Evolutionary conservation across 108 stramenopile genomes (phyloP), one percentile per base, ranked within the genome.

Genomic region (Cyclostephanos tholiformis): DNA sequence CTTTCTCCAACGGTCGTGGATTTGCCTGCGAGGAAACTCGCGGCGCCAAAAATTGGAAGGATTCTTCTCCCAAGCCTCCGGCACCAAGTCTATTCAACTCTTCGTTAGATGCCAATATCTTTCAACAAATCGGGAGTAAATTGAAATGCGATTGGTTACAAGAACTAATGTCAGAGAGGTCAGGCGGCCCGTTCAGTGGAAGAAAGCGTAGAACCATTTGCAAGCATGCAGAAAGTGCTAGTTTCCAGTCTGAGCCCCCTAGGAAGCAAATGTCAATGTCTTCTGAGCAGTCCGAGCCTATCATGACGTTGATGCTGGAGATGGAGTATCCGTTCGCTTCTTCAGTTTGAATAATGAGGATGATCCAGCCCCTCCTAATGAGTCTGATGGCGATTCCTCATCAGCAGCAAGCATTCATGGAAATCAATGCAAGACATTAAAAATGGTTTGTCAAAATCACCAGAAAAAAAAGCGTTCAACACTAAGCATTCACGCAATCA

Each of bases 271-370:
- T 56, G 39, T 36, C 56, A 12, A 39, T 17, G 39, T 58, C 65
- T 39, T 48, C 67, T 44, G 63, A 65, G 27, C 41, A 44, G 4
- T 69, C 62, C 14, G 59, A 64, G 35, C 62, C 50, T 19, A 65
- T 16, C 32, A 52, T 46, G 19, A 44, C 65, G 1, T 58, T 56
- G 30, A 67, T 71, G 17, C 65, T 71, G 65, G 65, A 67, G 14
- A 49, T 44, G 41, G 72, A 80, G 27, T 80, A 72, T 71, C 79
- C 79, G 8, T 80, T 73, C 51, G 22, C 73, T 73, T 62, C 44
- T 20, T 69, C 38, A 62, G 61, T 62, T 38, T 38, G 26, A 51
- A 67, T 17, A 13, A 23, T 39, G 20, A 4, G 19, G 25, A 52
- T 19, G 43, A 65, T 23, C 22, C 76, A 46, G 55, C 69, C 9